Percentiles rank a stretch among this genome's conserved stretches.
These are phyloP conservation scores for Chionographis japonica DNA, from an alignment of 106 monocot species.

Conservation along the genomic window DNA sequence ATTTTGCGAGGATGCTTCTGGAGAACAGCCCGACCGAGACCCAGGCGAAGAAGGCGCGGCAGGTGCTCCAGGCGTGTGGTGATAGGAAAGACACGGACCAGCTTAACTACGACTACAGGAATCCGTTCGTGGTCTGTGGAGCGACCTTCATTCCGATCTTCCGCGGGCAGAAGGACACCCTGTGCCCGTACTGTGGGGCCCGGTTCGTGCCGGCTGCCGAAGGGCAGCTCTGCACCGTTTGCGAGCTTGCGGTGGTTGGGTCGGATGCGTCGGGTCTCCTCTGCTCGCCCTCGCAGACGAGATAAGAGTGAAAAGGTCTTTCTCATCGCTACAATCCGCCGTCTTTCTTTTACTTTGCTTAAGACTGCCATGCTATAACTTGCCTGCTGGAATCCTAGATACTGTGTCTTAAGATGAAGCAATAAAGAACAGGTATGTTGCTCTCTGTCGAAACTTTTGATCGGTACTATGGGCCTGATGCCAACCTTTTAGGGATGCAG, in stretches of 20 bases:
- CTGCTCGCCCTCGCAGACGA: constrained; percentile 41
- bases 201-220: constrained; percentile 36
- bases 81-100: constrained; percentile 37
- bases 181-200: constrained; percentile 45
- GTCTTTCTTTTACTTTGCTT: too few relatives aligned
- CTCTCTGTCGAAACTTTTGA: too few relatives aligned
- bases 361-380: too few relatives aligned
- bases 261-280: constrained; percentile 61
- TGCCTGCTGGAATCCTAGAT: too few relatives aligned
- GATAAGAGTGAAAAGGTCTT: constrained; percentile 8
- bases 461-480: too few relatives aligned
- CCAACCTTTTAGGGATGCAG: too few relatives aligned
- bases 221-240: constrained; percentile 49
- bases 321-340: too few relatives aligned
- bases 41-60: constrained; percentile 38
- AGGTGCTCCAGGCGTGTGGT: constrained; percentile 41
- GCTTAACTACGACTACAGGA: constrained; percentile 60
- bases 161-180: constrained; percentile 57
- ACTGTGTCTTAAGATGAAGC: too few relatives aligned
- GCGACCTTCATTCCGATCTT: constrained; percentile 54
- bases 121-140: constrained; percentile 63
- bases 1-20: constrained; percentile 53
- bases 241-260: constrained; percentile 58
- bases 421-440: too few relatives aligned
- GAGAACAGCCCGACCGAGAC: constrained; percentile 45